Evolutionary conservation across 1,284 basidiomycete species (phyloP), one percentile per base, ranked within the genome.

Genomic region (Somion occarium): DNA sequence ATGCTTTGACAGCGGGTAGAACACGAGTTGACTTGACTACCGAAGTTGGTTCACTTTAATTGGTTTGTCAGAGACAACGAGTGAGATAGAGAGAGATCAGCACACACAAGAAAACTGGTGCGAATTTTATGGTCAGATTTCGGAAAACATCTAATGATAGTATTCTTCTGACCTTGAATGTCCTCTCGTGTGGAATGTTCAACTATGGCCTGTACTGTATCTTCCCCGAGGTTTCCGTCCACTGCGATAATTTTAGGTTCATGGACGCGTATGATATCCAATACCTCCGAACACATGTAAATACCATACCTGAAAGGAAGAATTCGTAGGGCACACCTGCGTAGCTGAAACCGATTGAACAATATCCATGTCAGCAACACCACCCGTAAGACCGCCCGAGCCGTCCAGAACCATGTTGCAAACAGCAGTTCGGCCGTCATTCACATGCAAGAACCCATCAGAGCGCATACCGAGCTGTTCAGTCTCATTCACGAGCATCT

Each of bases 351-450:
- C 63, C 1, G 69, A 63, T 48, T 81, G 72, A 5, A 83, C 80
- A 38, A 93, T 85, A 38, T 75, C 79, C 91, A 98, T 98, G 66
- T 98, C 95, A 3, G 95, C 93, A 3, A 98, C 82, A 4, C 97
- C 97, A 18, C 80, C 81, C 1, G 87, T 73, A 9, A 99, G 75
- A 49, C 83, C 79, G 0, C 94, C 93, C 9, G 73, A 64, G 20
- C 69, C 68, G 62, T 93, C 87, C 41, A 99, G 71, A 37, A 93
- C 72, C 71, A 98, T 82, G 57, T 87, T 93, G 69, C 94, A 96
- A 5, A 91, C 85, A 0, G 94, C 84, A 18, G 89, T 90, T 50
- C 77, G 70, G 15, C 67, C 62, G 5, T 70, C 63, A 3, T 63
- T 61, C 23, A 64, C 57, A 5, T 53, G 53, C 1, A 89, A 60